Base-by-base conservation (phyloP, 116 monocot species). In the Cymodocea nodosa region DNA sequence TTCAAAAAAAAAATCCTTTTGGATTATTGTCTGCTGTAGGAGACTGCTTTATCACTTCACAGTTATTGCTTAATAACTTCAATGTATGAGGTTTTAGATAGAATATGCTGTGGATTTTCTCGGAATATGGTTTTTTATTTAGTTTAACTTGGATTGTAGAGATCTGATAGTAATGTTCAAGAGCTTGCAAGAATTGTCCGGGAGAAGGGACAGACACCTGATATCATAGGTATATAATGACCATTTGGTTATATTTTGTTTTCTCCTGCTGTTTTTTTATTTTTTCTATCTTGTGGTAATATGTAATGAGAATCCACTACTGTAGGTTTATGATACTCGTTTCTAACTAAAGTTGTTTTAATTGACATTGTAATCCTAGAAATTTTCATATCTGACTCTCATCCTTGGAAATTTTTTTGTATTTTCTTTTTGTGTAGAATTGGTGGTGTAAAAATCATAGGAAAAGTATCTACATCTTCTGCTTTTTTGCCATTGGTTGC, bases 181-280 rank as follows among this genome's bases (percentile, higher is more conserved):
- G 94, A 85, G 58, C 60, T 95, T 56, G 94, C 94, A 19, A 82
- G 63, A 69, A 65, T 78, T 57, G 72, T 90, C 15, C 48, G 65
- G 79, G 85, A 90, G 63, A 52, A 65, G 51, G 81, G 59, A 17
- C 72, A 51, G 70, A 60, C 87, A 44, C 94, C 94, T 13, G 90
- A 95, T 71, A 85, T 95, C 39, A 84, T 95, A 75, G 94, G 94
- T 95, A 52, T 40, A 65, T 10, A 4, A 60, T 60, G 54, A 22
- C 35, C 20, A 5, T 7, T 34, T 61, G 15, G 0, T 17, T 61
- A 6, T 14, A 23, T 61, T 61, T 2, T 61, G 30, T 34, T 35
- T 35, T 61, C 15, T 61, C 11, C 6, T 62, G 39, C 23, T 57
- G 57, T 8, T 13, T 14, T 56, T 4, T 57, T 23, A 30, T 30